These are phyloP conservation scores for Phytophthora capsici DNA, from an alignment of 352 stramenopile species.

Conservation along the genomic window DNA sequence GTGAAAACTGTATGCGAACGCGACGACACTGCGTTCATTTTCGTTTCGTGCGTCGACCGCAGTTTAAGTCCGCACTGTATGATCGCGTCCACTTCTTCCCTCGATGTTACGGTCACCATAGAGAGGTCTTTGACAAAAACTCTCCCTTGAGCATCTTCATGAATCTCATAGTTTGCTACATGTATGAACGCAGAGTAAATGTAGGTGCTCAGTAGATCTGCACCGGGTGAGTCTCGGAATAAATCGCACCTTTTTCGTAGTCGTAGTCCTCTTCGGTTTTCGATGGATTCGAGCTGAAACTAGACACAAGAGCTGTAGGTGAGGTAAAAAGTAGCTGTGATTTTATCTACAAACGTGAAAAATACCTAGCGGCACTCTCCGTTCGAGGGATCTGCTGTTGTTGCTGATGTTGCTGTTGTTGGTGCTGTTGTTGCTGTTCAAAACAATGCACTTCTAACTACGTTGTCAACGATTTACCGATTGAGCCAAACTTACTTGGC, in stretches of 20 bases:
- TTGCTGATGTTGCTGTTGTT: constrained; percentile 33
- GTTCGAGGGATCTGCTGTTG: constrained; percentile 68
- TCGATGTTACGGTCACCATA: constrained; percentile 89
- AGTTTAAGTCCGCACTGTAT: constrained; percentile 88
- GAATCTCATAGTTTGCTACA: constrained; percentile 93
- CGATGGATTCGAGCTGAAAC: constrained; percentile 63
- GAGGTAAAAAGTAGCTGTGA: background rate
- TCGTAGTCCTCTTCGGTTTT: constrained; percentile 78
- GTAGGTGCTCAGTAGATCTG: no score
- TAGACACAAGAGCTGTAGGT: constrained; percentile 12
- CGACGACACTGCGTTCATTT: constrained; percentile 93
- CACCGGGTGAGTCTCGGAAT: background rate
- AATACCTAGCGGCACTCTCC: constrained; percentile 67
- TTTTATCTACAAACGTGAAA: background rate
- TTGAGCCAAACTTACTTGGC: constrained; percentile 48
- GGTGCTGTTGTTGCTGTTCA: constrained; percentile 35
- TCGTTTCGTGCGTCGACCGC: constrained; percentile 91
- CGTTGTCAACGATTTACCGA: background rate
- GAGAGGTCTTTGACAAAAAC: constrained; percentile 95
- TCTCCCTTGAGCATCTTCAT: constrained; percentile 91
- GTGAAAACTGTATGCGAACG: constrained; percentile 90
- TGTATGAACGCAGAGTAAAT: background rate
- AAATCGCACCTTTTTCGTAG: constrained; percentile 71
- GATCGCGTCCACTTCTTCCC: constrained; percentile 86
- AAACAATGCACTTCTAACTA: background rate